Conservation (phyloP, 2,329 filamentous ascomycete genomes). For the Beauveria asiatica region DNA sequence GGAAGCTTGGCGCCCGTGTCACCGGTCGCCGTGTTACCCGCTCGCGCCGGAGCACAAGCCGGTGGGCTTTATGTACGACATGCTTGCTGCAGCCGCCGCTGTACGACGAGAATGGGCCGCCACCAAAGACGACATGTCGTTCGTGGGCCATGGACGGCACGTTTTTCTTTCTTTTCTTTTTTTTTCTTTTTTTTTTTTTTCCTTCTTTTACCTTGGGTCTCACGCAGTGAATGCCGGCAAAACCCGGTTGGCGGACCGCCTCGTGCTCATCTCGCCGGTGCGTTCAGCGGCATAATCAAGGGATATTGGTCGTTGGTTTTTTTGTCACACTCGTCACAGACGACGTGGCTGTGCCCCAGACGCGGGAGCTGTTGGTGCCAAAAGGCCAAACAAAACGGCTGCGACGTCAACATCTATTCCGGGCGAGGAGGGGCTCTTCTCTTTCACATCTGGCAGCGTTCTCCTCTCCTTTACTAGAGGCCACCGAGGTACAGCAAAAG, state of each 20-base stretch:
- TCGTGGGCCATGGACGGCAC: constrained; percentile 4
- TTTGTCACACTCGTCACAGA: background rate
- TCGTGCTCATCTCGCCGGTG: constrained; percentile 23
- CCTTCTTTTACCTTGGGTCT: background rate
- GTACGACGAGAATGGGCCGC: constrained; percentile 22
- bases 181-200: too few relatives aligned
- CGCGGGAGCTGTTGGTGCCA: background rate
- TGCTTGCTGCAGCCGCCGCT: constrained; percentile 21
- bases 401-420: background rate
- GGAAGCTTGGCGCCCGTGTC: constrained; percentile 23
- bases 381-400: background rate
- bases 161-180: too few relatives aligned
- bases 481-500: background rate
- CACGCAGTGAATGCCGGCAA: constrained; percentile 12
- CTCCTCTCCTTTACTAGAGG: constrained; percentile 18
- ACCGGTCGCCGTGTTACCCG: constrained; percentile 27
- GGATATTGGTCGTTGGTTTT: background rate
- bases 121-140: constrained; percentile 22
- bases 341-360: background rate
- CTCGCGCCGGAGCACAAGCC: constrained; percentile 24
- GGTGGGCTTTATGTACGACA: constrained; percentile 24
- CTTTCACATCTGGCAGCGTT: background rate
- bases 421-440: background rate
- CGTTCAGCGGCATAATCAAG: constrained; percentile 7
- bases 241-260: constrained; percentile 17